A percentile compares a stretch with the other conserved stretches of the same genome.
Conservation (phyloP, 108 stramenopile genomes). For the Nitzschia putrida region DNA sequence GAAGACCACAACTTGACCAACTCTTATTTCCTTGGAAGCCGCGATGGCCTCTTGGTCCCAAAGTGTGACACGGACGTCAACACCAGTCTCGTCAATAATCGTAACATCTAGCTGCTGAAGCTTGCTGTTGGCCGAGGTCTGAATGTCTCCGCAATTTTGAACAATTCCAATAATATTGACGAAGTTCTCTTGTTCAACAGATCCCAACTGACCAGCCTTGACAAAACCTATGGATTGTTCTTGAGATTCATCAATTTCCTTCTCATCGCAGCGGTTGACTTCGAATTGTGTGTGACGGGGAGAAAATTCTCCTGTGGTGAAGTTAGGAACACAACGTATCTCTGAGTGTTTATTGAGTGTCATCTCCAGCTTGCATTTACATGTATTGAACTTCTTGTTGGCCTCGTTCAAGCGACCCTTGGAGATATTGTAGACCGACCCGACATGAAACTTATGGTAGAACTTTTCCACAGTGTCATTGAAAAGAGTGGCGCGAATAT, state of each 20-base stretch:
- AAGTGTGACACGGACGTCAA: slow-evolving; percentile 85
- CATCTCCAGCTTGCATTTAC: slow-evolving; percentile 89
- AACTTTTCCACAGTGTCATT: slow-evolving; percentile 94
- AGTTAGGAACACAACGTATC: slow-evolving; percentile 89
- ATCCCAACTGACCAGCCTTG: slow-evolving; percentile 75
- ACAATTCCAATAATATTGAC: slow-evolving; percentile 91
- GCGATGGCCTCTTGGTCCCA: slow-evolving; percentile 70
- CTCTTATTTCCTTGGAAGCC: slow-evolving; percentile 43
- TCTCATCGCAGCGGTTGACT: too few relatives aligned
- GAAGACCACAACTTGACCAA: slow-evolving; percentile 73
- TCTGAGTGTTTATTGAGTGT: slow-evolving; percentile 91
- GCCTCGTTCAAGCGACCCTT: slow-evolving; percentile 93
- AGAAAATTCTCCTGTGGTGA: too few relatives aligned
- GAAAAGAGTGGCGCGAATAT: slow-evolving; percentile 95
- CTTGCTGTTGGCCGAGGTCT: slow-evolving; percentile 70
- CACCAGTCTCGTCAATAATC: slow-evolving; percentile 87
- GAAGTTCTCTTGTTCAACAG: slow-evolving; percentile 44
- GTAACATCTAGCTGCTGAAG: slow-evolving; percentile 86
- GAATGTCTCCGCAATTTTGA: slow-evolving; percentile 64
- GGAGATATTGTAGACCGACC: slow-evolving; percentile 86
- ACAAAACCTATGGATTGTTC: slow-evolving; percentile 66
- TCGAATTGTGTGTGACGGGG: too few relatives aligned
- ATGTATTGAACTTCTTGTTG: slow-evolving; percentile 90
- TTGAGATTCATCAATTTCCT: too few relatives aligned
- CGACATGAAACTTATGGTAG: slow-evolving; percentile 77